Evolutionary conservation across 2,329 filamentous ascomycete genomes (phyloP).

Genomic region (Aspergillus pseudotamarii): DNA sequence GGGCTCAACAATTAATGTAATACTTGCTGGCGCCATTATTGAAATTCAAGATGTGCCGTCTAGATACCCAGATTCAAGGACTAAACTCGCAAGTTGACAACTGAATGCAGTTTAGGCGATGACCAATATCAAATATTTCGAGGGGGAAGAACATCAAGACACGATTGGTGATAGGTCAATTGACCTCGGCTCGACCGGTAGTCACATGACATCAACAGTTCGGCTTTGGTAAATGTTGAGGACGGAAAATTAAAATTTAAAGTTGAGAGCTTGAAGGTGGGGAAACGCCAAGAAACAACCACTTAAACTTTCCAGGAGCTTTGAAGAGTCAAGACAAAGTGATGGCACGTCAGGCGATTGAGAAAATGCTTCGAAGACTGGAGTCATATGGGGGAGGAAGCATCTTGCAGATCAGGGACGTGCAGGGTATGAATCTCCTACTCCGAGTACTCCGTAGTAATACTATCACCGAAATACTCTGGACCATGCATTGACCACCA

Average conservation of each 20-base stretch:
- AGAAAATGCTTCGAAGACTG: no score
- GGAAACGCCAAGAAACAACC: not conserved
- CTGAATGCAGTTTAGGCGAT: not conserved
- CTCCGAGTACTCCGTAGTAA: no score
- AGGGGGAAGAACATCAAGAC: not conserved
- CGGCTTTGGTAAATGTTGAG: not conserved
- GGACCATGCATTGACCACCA: not conserved
- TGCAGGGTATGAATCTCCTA: not conserved
- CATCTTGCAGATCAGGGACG: not conserved
- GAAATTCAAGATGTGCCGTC: not conserved
- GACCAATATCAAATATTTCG: not conserved
- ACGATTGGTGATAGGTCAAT: not conserved
- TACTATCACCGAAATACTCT: not conserved
- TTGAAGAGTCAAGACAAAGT: not conserved
- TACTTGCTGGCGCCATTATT: slow-evolving; percentile 38
- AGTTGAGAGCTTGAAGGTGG: slow-evolving; percentile 3
- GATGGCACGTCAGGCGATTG: no score
- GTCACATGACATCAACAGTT: slow-evolving; percentile 4
- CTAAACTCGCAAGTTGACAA: not conserved
- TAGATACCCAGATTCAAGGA: not conserved
- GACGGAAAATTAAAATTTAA: slow-evolving; percentile 1
- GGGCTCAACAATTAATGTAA: slow-evolving; percentile 45
- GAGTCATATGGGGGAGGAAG: not conserved
- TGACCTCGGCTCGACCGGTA: not conserved
- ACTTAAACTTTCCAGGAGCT: not conserved